phyloP scores from a whole-genome alignment of 2,329 filamentous ascomycete species.

The Setomelanomma holmii region DNA sequence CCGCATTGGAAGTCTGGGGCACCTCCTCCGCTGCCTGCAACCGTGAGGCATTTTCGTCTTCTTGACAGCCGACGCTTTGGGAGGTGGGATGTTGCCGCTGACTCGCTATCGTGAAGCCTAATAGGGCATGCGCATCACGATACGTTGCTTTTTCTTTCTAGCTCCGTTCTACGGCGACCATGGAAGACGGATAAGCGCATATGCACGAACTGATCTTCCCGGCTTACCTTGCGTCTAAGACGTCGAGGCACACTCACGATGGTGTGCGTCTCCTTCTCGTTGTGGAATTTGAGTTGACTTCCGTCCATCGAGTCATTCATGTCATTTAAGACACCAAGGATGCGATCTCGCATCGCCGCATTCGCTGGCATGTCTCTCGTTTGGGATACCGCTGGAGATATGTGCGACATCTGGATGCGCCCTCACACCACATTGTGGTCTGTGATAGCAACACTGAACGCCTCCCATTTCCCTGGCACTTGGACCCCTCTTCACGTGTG shows the following conservation, averaged over 20 bases:
- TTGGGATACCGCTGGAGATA: not conserved
- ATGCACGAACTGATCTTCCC: conserved; percentile 10
- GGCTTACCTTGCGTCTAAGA: conserved; percentile 12
- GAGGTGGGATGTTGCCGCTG: not conserved
- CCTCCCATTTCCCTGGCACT: not conserved
- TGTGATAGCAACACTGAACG: not conserved
- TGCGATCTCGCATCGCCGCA: not conserved
- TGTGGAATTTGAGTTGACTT: too few relatives aligned
- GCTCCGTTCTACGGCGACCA: conserved; percentile 6
- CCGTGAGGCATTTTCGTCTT: conserved; percentile 6
- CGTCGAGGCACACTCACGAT: conserved; percentile 2
- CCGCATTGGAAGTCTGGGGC: conserved; percentile 6
- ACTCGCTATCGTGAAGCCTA: conserved; percentile 1
- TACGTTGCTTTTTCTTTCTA: conserved; percentile 8
- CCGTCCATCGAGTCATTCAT: conserved; percentile 1
- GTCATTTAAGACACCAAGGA: not conserved
- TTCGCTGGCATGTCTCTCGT: not conserved
- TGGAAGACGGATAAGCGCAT: not conserved
- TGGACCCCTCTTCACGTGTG: conserved; percentile 6
- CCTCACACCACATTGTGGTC: not conserved
- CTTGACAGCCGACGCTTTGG: not conserved
- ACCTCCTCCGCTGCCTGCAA: conserved; percentile 11
- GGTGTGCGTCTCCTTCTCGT: too few relatives aligned
- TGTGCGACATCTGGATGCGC: not conserved
- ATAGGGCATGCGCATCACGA: not conserved